Evolutionary conservation across 1,139 yeast genomes (phyloP), one percentile per base, ranked within the genome.

Genomic region (Geotrichum restrictum): DNA sequence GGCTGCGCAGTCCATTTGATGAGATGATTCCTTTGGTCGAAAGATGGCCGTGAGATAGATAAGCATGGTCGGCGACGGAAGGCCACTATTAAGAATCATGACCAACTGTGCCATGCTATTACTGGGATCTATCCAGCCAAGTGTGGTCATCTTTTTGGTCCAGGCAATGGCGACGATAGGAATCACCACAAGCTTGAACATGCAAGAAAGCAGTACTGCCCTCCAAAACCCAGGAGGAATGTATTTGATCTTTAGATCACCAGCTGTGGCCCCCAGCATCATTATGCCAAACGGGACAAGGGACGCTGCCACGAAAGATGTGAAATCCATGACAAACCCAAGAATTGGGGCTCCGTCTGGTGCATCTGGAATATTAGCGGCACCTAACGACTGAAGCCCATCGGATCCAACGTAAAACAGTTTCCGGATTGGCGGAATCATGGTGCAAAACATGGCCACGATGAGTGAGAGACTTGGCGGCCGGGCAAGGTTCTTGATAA

Each of bases 341-440:
- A 91, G 73, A 0, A 95, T 88, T 0, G 97, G 97, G 57, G 76
- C 76, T 3, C 76, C 75, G 68, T 91, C 98, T 0, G 98, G 97
- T 0, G 97, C 97, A 52, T 76, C 65, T 1, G 77, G 83, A 42
- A 82, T 66, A 62, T 68, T 47, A 46, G 56, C n/a, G 71, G 70
- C 49, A 45, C 58, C 14, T 69, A 71, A 59, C 3, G 39, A 36
- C 19, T 36, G 16, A 5, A 36, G 18, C 21, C 39, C 39, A 19
- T 87, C 88, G n/a, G 44, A 18, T 14, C 41, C 55, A 6, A 50
- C 48, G 27, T 60, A 62, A 66, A 91, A 91, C 31, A 89, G 74
- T 0, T 94, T 88, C 62, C 86, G 85, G 13, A 88, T 74, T 74
- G 96, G 91, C 0, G 96, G 96, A 13, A 93, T 76, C 86, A 91